Evolutionary conservation across 306 rosid genomes (phyloP), one percentile per base, ranked within the genome.

Genomic region (Prunus mongolica): DNA sequence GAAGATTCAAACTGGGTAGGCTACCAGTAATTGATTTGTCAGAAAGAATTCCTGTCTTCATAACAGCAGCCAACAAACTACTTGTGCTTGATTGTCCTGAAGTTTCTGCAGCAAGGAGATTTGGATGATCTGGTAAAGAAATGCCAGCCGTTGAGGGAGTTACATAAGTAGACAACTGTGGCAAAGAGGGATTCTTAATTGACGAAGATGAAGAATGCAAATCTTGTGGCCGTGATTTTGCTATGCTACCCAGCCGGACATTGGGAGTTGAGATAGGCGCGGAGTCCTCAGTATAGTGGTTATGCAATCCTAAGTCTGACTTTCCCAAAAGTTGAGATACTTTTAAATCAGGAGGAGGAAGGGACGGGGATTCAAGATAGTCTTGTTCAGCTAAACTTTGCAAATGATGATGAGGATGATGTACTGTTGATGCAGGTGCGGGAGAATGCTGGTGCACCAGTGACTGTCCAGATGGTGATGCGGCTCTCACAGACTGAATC

Each of bases 21-120:
- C 81, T 80, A 72, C 82, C 70, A 60, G 77, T 78, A 78, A 76
- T 69, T 73, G 89, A 78, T 76, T 77, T 86, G 54, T 74, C 83
- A 70, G 91, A 77, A 25, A 89, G 87, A 83, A 87, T 78, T 81
- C 96, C 97, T 75, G 87, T 86, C 78, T 92, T 88, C 90, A 89
- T 78, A 69, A 91, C 87, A 54, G 96, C 89, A 73, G 96, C 93
- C 81, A 90, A 80, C 84, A 92, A 80, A 83, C 86, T 81, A 84
- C 86, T 84, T 49, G 92, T 79, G 81, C 83, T 84, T 27, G 92
- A 82, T 72, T 87, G 84, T 71, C 86, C 88, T 68, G 83, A 80
- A 69, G 82, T 80, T 82, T 80, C 93, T 72, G 77, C 58, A 20
- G 78, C 77, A 64, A 78, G 76, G 75, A 87, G 20, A 76, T 47